Evolutionary conservation across 495 filamentous ascomycete genomes (phyloP), one percentile per base, ranked within the genome.

Genomic region (Clavariopsis aquatica): DNA sequence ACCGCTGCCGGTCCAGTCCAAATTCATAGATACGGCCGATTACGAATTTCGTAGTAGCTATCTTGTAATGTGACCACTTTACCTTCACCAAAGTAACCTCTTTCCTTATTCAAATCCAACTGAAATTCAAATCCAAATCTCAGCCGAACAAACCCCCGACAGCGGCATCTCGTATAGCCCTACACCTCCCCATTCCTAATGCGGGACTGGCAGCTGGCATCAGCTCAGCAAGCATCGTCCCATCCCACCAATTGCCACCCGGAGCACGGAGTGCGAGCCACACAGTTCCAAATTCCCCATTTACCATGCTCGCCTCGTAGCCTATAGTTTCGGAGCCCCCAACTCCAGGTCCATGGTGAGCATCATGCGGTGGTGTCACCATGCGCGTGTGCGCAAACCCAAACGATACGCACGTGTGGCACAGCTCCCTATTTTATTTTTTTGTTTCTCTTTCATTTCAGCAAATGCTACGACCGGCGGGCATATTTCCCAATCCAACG

Each of bases 241-340:
- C 6, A 43, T n/a, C 15, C 38, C 38, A 43, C 38, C 38, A 43
- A 43, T 43, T 17, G 38, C 38, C 38, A 6, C 38, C 31, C 38
- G 15, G 38, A 43, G 38, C 38, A 43, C 15, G 38, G 38, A 43
- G 6, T 43, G 38, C 38, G 15, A 17, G 7, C 5, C 7, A 10
- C 20, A n/a, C 45, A n/a, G 20, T 49, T 49, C 20, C 47, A 6
- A 24, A 23, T 49, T 49, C 47, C 24, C 47, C 47, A 49, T 27
- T 49, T 49, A 27, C 7, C n/a, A 3, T 22, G 20, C 47, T 22
- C n/a, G n/a, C n/a, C n/a, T n/a, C n/a, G n/a, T n/a, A n/a, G n/a
- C n/a, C n/a, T n/a, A n/a, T n/a, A n/a, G n/a, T n/a, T 24, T 27
- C 47, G 47, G 47, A 27, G 47, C 47, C 47, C 47, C 47, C 47